These are phyloP conservation scores for Solanum neorickii DNA, from an alignment of 257 asterid genomes.

Conservation along the genomic window DNA sequence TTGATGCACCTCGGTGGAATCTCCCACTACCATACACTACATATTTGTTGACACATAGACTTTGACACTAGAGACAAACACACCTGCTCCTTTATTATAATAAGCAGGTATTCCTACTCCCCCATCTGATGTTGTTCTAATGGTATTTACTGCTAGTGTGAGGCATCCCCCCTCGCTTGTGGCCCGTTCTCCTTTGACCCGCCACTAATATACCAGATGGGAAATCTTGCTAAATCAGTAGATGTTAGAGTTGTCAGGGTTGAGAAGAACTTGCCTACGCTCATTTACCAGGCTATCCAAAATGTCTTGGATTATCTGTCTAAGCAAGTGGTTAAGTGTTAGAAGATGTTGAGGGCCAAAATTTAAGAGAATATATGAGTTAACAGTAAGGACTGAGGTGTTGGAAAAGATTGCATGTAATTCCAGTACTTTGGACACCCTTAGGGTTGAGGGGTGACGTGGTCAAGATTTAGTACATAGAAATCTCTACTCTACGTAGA, in stretches of 20 bases:
- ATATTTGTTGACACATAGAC: accelerated
- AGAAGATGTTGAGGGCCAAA: neutral
- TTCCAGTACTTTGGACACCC: neutral
- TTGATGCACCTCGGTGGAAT: neutral
- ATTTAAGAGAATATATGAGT: too few relatives aligned
- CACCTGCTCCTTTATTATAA: neutral
- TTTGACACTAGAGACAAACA: neutral
- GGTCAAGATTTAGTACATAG: too few relatives aligned
- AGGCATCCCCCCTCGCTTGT: neutral
- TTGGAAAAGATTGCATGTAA: neutral
- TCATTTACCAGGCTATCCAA: neutral
- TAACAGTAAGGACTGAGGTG: neutral
- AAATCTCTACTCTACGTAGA: too few relatives aligned
- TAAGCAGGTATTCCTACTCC: neutral
- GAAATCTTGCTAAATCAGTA: neutral
- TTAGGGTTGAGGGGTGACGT: neutral
- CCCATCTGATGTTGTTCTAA: neutral
- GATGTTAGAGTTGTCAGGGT: neutral
- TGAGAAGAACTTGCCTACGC: neutral
- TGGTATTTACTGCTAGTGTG: neutral
- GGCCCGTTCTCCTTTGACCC: neutral
- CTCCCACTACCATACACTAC: neutral
- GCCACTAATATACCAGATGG: neutral
- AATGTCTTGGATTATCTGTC: too few relatives aligned
- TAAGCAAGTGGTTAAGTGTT: neutral